Conservation (phyloP, 306 rosid genomes). For the Albizia julibrissin region DNA sequence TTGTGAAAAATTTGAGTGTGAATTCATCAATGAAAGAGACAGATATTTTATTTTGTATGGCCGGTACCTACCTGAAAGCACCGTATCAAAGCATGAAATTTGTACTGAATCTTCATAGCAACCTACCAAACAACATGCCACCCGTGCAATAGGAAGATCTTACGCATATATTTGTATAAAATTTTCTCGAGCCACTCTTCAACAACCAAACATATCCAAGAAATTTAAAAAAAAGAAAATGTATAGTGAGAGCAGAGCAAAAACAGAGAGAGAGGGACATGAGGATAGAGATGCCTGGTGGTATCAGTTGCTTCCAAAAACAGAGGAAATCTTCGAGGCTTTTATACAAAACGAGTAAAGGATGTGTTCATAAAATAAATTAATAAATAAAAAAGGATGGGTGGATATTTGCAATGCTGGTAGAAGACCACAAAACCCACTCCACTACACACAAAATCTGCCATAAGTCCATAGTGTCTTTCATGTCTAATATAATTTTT, state of each 20-base stretch:
- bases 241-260: not conserved
- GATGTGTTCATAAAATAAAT: not conserved
- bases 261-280: conserved; percentile 23
- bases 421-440: conserved; percentile 43
- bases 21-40: not conserved
- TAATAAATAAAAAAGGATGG: not conserved
- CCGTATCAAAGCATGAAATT: not conserved
- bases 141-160: conserved; percentile 14
- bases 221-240: not conserved
- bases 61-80: not conserved
- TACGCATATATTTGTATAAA: too few species aligned
- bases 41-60: not conserved
- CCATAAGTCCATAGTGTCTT: not conserved
- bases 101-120: conserved; percentile 10
- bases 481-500: not conserved
- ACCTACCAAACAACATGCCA: conserved; percentile 36
- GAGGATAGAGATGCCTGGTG: not conserved
- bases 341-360: conserved; percentile 1
- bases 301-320: conserved; percentile 10
- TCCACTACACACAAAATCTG: not conserved
- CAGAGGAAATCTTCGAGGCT: not conserved
- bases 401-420: conserved; percentile 16
- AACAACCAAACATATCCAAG: not conserved
- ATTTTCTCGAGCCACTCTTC: not conserved
- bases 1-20: not conserved